Evolutionary conservation across 768 basidiomycete genomes (phyloP).

Genomic region (Sutorius australiensis): DNA sequence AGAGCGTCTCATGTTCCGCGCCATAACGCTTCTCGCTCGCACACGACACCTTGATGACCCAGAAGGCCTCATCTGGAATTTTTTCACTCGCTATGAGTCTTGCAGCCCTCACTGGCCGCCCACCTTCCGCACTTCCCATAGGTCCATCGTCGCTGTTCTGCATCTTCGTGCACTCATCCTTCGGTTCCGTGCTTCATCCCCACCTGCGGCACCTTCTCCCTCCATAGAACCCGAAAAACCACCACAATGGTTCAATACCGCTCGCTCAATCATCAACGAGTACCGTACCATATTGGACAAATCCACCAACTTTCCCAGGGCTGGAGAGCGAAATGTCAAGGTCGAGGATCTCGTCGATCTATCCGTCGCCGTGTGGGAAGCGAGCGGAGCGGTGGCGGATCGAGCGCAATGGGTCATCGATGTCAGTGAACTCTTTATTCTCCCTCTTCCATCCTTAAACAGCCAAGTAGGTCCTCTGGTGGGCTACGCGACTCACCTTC

Average conservation of each 20-base stretch:
- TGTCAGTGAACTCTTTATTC: conserved; percentile 41
- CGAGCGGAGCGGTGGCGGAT: conserved; percentile 57
- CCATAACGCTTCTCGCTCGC: conserved; percentile 60
- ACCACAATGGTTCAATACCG: conserved; percentile 60
- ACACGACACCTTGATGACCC: conserved; percentile 35
- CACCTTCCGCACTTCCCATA: conserved; percentile 71
- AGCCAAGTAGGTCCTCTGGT: conserved; percentile 73
- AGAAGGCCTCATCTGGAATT: conserved; percentile 50
- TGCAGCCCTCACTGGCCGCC: conserved; percentile 74
- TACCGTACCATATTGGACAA: conserved; percentile 65
- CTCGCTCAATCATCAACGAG: conserved; percentile 64
- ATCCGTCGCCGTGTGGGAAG: conserved; percentile 80
- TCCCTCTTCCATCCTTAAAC: background rate
- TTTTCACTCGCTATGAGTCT: conserved; percentile 57
- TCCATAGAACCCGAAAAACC: conserved; percentile 28
- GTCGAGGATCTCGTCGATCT: conserved; percentile 84
- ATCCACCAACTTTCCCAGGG: conserved; percentile 73
- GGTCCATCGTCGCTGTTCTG: conserved; percentile 63
- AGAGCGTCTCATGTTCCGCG: conserved; percentile 80
- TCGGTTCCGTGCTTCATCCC: conserved; percentile 34
- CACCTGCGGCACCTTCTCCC: conserved; percentile 12
- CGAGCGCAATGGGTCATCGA: conserved; percentile 79
- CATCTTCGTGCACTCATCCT: conserved; percentile 72
- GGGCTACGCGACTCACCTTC: conserved; percentile 92
- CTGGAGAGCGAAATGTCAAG: conserved; percentile 71